Base-by-base conservation (phyloP, 148 eudicot species). In the Pouteria glomerata region DNA sequence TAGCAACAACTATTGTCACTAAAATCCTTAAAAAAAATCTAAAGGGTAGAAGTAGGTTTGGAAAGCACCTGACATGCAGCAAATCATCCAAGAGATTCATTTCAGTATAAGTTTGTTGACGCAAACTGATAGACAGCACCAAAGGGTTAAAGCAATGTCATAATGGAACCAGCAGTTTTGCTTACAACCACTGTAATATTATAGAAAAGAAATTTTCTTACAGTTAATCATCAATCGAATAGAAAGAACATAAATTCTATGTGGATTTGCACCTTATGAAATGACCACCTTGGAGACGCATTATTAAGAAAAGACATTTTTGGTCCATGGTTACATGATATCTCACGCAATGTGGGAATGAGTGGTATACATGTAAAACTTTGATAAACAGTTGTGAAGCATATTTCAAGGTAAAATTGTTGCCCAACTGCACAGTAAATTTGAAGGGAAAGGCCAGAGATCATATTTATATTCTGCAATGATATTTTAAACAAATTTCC, bases 401-500 rank as follows among this genome's bases (percentile, higher is more conserved):
- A 30, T 30, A 27, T 26, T 14, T 57, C 2, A 27, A 66, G 52
- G 33, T 7, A 29, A 45, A 65, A 26, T 27, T 16, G n/a, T 45
- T 29, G 69, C 21, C 14, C n/a, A 21, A 63, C 23, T 24, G 5
- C 13, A 15, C 31, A 29, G 31, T 45, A 18, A 45, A 15, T 27
- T 65, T 45, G 35, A 42, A 42, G 33, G 37, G 37, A 45, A 65
- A 65, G 31, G 19, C 11, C 44, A 65, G 0, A 37, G 24, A 45
- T n/a, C 27, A 27, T 15, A 16, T 50, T 2, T 39, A 26, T 53
- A 69, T 21, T 13, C 29, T 34, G 47, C 35, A 48, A 55, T 18
- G 4, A 53, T 6, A 72, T 29, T 24, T 67, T 16, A 79, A 18
- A 50, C 10, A 74, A 56, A 63, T 71, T 52, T 37, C 57, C 35